Evolutionary conservation across 2,329 filamentous ascomycete genomes (phyloP), one percentile per base, ranked within the genome.

Genomic region (Diaporthe citrichinensis): DNA sequence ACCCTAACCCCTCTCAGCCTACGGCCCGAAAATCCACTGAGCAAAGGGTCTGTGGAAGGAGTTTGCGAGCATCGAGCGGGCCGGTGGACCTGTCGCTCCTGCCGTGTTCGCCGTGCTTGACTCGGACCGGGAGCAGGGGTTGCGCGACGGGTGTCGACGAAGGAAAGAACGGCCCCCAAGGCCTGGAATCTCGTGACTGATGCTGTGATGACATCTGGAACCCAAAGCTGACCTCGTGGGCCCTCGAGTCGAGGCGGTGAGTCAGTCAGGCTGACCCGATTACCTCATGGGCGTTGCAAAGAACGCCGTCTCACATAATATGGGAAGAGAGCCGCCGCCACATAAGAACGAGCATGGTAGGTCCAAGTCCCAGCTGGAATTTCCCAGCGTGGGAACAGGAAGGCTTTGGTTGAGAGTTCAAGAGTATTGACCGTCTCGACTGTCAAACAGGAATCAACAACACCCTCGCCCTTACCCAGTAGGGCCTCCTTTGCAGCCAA

Each of bases 11-110:
- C 34, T 61, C 12, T 41, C 23, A 12, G 57, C 20, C 31, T 6
- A 25, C 15, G 20, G 59, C 8, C 44, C 20, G 34, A 39, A 36
- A 39, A 36, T 36, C 72, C 72, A 69, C 72, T 28, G 25, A 23
- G 31, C n/a, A 49, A 46, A n/a, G 1, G 53, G 1, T 74, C 5
- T 6, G 34, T 44, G 62, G 72, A 55, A 69, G 53, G n/a, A 74
- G 72, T 74, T 68, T 74, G 72, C 62, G 72, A 74, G 31, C 28
- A 20, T 53, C 23, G 53, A 28, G 68, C 68, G 53, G 68, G 68
- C 68, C n/a, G 68, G 31, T 71, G 53, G 53, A 25, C 28, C 49
- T 36, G 14, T 25, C 41, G 17, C 23, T 8, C 41, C 28, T 36
- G 41, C 41, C 61, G 41, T 31, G 25, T 25, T 36, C 23, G 20